phyloP scores from a whole-genome alignment of 345 rosid genomes.

The Boechera stricta region DNA sequence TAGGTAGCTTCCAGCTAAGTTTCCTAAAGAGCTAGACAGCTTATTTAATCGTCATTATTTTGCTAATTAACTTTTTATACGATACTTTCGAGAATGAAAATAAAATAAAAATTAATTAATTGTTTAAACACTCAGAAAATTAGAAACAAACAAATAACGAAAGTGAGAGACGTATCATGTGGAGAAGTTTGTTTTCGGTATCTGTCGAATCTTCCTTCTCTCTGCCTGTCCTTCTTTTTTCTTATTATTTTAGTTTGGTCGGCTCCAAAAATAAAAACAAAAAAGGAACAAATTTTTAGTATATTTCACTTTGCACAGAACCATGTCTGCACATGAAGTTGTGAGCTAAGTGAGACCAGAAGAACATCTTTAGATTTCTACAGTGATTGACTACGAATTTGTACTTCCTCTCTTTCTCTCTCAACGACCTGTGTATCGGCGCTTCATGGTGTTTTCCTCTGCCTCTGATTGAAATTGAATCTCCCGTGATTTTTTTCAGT shows the following conservation, averaged over 20 bases:
- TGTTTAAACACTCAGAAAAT: too few relatives aligned
- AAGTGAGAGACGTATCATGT: conserved; percentile 39
- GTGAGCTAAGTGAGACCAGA: conserved; percentile 1
- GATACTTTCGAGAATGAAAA: background rate
- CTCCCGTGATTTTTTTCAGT: background rate
- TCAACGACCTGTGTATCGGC: background rate
- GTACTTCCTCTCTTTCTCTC: background rate
- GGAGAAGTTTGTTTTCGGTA: conserved; percentile 28
- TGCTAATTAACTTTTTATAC: background rate
- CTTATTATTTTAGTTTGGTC: conserved; percentile 28
- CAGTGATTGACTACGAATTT: background rate
- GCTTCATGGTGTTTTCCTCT: conserved; percentile 16
- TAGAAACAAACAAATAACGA: background rate
- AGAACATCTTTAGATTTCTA: conserved; percentile 1
- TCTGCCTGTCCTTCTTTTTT: background rate
- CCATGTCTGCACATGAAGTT: conserved; percentile 16
- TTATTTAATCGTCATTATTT: conserved; percentile 32
- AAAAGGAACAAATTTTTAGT: background rate
- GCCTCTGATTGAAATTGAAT: background rate
- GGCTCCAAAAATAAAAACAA: conserved; percentile 18
- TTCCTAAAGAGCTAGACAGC: conserved; percentile 17
- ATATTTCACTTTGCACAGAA: background rate
- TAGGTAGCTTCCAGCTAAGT: conserved; percentile 38
- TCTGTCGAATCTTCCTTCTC: conserved; percentile 40
- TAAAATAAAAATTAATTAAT: too few relatives aligned